Conservation (phyloP, 2,329 filamentous ascomycete genomes). For the Aureobasidium sp. region DNA sequence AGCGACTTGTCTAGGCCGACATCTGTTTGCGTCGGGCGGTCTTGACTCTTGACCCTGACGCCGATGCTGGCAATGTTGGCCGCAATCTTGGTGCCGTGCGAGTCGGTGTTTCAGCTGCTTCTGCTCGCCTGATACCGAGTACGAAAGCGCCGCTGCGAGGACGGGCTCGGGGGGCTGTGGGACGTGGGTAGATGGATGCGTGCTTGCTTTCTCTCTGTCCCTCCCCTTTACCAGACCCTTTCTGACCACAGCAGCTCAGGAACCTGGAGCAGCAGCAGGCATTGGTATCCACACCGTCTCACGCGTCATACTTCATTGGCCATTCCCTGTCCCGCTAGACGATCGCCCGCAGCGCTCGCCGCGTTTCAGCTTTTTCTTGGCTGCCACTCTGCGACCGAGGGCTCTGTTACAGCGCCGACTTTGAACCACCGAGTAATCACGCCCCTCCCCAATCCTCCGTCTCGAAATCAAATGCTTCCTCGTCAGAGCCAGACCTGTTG, state of each 20-base stretch:
- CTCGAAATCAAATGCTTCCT: not conserved
- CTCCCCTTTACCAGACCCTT: conserved; percentile 7
- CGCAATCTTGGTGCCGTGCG: not conserved
- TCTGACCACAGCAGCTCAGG: not conserved
- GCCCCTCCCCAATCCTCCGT: not conserved
- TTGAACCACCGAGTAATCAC: not conserved
- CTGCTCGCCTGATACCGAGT: not conserved
- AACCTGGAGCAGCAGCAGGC: not conserved
- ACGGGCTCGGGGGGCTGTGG: not conserved
- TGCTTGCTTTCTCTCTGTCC: not conserved
- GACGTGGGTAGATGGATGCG: not conserved
- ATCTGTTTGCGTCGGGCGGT: not conserved
- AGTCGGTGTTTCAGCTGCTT: not conserved
- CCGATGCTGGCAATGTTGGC: not conserved
- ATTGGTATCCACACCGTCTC: conserved; percentile 6
- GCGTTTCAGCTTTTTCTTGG: conserved; percentile 11
- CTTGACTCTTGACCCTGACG: not conserved
- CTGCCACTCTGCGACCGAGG: not conserved
- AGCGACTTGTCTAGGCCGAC: not conserved
- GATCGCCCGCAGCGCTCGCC: conserved; percentile 3
- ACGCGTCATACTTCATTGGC: conserved; percentile 10
- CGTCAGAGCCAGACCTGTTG: not conserved
- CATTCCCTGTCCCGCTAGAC: not conserved
- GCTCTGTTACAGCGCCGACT: not conserved
- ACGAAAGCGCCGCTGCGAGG: not conserved